phyloP scores from a whole-genome alignment of 768 basidiomycete species.

The Russula brevipes region DNA sequence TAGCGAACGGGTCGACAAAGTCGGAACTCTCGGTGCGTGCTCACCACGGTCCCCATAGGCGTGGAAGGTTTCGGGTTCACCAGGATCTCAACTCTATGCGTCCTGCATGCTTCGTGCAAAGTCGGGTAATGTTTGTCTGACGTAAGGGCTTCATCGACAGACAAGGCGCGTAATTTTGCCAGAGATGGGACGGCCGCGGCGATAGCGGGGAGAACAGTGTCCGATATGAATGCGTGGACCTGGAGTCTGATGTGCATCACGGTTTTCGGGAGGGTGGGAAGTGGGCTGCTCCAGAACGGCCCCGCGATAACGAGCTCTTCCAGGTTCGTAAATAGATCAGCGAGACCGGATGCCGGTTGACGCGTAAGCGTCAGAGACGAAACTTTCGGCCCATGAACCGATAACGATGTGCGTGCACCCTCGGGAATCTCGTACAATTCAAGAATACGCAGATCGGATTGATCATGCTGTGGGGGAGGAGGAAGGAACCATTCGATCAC shows the following conservation, averaged over 20 bases:
- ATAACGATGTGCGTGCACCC: not conserved
- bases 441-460: slow-evolving; percentile 4
- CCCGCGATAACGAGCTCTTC: slow-evolving; percentile 16
- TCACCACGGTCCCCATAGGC: not conserved
- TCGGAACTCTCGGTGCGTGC: not conserved
- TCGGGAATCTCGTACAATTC: slow-evolving; percentile 16
- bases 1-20: not conserved
- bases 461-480: not conserved
- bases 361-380: slow-evolving; percentile 12
- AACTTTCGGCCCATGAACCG: slow-evolving; percentile 3
- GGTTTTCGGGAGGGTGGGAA: slow-evolving; percentile 11
- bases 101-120: slow-evolving; percentile 4
- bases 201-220: slow-evolving; percentile 2
- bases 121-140: slow-evolving; percentile 6
- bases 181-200: not conserved
- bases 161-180: slow-evolving; percentile 2
- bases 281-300: slow-evolving; percentile 15
- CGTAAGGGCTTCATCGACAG: slow-evolving; percentile 9
- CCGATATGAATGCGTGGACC: slow-evolving; percentile 17
- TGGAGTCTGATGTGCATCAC: slow-evolving; percentile 19
- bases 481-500: slow-evolving; percentile 17
- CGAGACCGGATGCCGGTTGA: slow-evolving; percentile 13
- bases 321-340: slow-evolving; percentile 9
- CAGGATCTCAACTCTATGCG: slow-evolving; percentile 3
- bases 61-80: slow-evolving; percentile 2